Evolutionary conservation across 345 rosid genomes (phyloP), one percentile per base, ranked within the genome.

Genomic region (Pistacia integerrima): DNA sequence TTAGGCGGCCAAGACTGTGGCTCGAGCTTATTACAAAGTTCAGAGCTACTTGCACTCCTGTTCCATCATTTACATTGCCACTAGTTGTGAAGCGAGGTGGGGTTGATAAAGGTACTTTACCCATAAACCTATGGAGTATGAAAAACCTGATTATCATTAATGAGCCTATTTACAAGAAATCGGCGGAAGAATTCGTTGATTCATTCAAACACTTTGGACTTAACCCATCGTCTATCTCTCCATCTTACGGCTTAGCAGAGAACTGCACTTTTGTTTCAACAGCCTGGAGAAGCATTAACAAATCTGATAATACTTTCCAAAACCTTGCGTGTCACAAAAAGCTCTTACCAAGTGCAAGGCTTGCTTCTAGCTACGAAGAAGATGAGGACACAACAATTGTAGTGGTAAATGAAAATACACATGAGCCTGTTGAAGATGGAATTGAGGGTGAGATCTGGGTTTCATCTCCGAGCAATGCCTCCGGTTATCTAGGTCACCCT

Each of bases 231-330:
- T 86, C 83, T 22, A 84, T 87, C 67, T 84, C 91, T 54, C 92
- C 94, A 36, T 90, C 92, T 22, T 90, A 90, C 22, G 91, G 92
- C 44, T 76, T 88, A 51, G 91, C 91, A 48, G 94, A 88, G 86
- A 88, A 85, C 69, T 77, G 90, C 76, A 90, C 94, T 28, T 87
- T 87, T 76, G 90, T 90, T 14, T 90, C 92, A 67, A 90, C 91
- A 8, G 83, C 92, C 0, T 89, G 91, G 94, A 90, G 89, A 66
- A 58, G 64, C 44, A 14, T 16, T 17, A 16, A 25, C 33, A 74
- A 69, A 35, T 76, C 70, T 5, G 46, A 41, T 41, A 1, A 41
- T 62, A 22, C 52, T 59, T 81, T 78, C 44, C 81, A 76, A 9
- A 33, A 77, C 75, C 62, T 85, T 54, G 90, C 91, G 30, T 72